phyloP scores from a whole-genome alignment of 2,329 filamentous ascomycete genomes.

The Ophiostoma angusticollis region DNA sequence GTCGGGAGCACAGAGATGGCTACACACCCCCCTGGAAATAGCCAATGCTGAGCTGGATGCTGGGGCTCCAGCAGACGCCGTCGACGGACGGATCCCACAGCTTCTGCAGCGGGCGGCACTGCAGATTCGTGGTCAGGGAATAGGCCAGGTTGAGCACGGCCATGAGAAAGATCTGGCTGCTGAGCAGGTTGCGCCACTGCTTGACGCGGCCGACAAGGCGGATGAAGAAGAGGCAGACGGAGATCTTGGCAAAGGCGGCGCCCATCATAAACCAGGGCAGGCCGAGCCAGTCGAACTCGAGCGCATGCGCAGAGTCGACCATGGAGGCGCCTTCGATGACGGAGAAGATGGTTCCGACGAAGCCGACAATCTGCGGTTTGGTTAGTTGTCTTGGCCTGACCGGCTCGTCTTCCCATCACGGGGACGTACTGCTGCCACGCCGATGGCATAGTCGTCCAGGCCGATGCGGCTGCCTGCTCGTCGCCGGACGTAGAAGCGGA shows the following conservation, averaged over 20 bases:
- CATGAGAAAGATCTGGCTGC: slow-evolving; percentile 20
- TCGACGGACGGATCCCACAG: slow-evolving; percentile 21
- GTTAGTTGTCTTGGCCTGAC: background rate
- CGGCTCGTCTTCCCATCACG: background rate
- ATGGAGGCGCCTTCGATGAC: slow-evolving; percentile 21
- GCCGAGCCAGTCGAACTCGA: slow-evolving; percentile 23
- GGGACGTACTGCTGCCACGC: slow-evolving; percentile 20
- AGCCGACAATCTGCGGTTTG: slow-evolving; percentile 20
- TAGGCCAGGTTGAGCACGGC: slow-evolving; percentile 22
- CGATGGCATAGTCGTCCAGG: slow-evolving; percentile 24
- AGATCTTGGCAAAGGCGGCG: slow-evolving; percentile 24
- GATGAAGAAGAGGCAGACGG: slow-evolving; percentile 25
- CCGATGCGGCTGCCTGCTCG: slow-evolving; percentile 18
- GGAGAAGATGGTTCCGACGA: slow-evolving; percentile 23
- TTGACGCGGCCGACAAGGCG: slow-evolving; percentile 18
- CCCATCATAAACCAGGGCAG: slow-evolving; percentile 26
- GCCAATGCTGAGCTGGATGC: slow-evolving; percentile 22
- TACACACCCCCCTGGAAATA: slow-evolving; percentile 25
- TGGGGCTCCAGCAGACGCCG: slow-evolving; percentile 22
- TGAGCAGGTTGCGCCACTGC: slow-evolving; percentile 21
- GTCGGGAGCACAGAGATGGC: no score
- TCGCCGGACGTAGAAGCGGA: slow-evolving; percentile 21
- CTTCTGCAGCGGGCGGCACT: slow-evolving; percentile 26
- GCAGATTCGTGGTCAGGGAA: slow-evolving; percentile 22
- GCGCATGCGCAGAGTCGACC: slow-evolving; percentile 15